Evolutionary conservation across 108 stramenopile genomes (phyloP).

Genomic region (Skeletonema tropicum): DNA sequence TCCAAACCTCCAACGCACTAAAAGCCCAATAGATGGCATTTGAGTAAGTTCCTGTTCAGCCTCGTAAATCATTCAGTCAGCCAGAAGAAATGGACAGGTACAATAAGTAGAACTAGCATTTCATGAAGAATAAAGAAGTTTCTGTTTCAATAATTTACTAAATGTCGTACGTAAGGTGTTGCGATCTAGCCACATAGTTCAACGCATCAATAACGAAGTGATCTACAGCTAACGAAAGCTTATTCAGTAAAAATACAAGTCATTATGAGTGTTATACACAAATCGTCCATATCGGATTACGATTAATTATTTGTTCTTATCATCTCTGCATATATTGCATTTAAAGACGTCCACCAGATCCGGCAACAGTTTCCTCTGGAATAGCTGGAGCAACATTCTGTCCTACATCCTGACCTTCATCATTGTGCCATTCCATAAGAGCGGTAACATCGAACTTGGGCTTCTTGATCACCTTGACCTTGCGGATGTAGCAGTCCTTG

Average conservation of each 20-base stretch:
- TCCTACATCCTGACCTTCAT: slow-evolving; percentile 82
- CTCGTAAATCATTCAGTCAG: too few species aligned
- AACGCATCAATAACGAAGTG: too few species aligned
- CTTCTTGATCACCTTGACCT: slow-evolving; percentile 99
- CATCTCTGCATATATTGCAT: neutral
- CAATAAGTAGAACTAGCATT: too few species aligned
- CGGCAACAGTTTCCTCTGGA: slow-evolving; percentile 80
- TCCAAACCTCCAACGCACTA: too few species aligned
- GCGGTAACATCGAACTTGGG: slow-evolving; percentile 99
- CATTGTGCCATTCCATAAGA: slow-evolving; percentile 99
- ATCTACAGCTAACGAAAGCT: too few species aligned
- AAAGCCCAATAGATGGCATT: too few species aligned
- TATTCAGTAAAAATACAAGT: slow-evolving; percentile 5
- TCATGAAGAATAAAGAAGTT: too few species aligned
- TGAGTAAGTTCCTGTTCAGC: too few species aligned
- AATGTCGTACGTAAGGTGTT: too few species aligned
- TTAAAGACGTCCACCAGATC: slow-evolving; percentile 88
- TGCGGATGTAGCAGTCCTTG: slow-evolving; percentile 99
- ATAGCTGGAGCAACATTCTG: slow-evolving; percentile 83
- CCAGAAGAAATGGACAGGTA: too few species aligned
- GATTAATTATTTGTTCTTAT: neutral
- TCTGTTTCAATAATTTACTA: too few species aligned
- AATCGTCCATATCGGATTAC: slow-evolving; percentile 8
- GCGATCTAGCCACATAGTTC: too few species aligned
- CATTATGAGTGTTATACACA: slow-evolving; percentile 4